Percentiles rank a stretch among this genome's conserved stretches.
Evolutionary conservation across 164 flowering plant species (phyloP).

Genomic region (Aristolochia californica): DNA sequence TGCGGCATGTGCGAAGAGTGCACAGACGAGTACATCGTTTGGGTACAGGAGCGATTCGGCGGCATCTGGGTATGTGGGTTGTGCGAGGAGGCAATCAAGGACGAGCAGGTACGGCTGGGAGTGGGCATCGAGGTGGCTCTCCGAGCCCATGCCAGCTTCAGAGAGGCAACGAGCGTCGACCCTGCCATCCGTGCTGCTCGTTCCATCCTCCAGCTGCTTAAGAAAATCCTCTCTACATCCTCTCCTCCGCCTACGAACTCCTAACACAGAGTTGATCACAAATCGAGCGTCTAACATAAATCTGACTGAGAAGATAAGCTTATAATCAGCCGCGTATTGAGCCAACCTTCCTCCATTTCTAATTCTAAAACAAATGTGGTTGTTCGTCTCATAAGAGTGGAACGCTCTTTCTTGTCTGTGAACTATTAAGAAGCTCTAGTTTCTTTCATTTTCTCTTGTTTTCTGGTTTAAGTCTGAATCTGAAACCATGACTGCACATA

Average conservation of each 20-base stretch:
- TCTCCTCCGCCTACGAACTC: not conserved
- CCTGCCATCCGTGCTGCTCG: conserved; percentile 9
- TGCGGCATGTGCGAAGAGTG: conserved; percentile 23
- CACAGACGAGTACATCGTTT: conserved; percentile 13
- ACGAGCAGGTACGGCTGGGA: conserved; percentile 17
- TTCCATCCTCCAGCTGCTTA: conserved; percentile 13
- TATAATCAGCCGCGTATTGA: too few relatives aligned
- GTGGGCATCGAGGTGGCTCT: conserved; percentile 15
- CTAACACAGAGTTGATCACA: too few relatives aligned
- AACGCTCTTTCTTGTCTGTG: too few relatives aligned
- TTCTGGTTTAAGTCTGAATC: too few relatives aligned
- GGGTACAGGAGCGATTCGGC: conserved; percentile 15
- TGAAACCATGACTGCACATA: too few relatives aligned
- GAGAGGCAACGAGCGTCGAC: conserved; percentile 7
- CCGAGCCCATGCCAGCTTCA: conserved; percentile 10
- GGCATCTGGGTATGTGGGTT: conserved; percentile 21
- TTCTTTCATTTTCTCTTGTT: too few relatives aligned
- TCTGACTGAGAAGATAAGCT: too few relatives aligned
- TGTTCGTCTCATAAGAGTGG: too few relatives aligned
- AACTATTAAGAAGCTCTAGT: too few relatives aligned
- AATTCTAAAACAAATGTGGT: too few relatives aligned
- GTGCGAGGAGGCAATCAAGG: conserved; percentile 22
- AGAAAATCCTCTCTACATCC: conserved; percentile 13
- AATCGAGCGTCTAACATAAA: too few relatives aligned
- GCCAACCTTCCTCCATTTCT: too few relatives aligned